A percentile compares a stretch with the other conserved stretches of the same genome.
These are phyloP conservation scores for Malassezia slooffiae DNA, from an alignment of 1,284 basidiomycete genomes.

Conservation along the genomic window DNA sequence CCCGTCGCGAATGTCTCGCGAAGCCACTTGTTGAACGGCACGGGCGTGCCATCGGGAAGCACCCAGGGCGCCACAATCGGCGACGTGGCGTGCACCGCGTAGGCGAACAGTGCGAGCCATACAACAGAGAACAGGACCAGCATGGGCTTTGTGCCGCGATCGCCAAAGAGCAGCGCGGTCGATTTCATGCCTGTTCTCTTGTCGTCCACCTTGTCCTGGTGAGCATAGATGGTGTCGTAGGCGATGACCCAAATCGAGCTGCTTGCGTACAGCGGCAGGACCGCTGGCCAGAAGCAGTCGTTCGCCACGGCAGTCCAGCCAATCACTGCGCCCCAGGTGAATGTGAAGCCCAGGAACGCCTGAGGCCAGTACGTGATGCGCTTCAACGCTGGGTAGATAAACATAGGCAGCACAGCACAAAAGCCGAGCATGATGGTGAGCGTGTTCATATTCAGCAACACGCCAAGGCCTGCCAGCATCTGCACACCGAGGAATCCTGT, in stretches of 20 bases:
- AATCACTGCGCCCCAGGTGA: constrained; percentile 93
- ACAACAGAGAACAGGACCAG: constrained; percentile 64
- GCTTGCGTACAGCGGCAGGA: constrained; percentile 77
- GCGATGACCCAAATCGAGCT: constrained; percentile 86
- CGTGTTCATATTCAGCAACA: constrained; percentile 83
- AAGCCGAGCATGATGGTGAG: constrained; percentile 91
- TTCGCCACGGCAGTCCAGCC: constrained; percentile 92
- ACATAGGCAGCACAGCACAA: constrained; percentile 73
- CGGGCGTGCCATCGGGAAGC: neutral
- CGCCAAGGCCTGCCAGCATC: constrained; percentile 70
- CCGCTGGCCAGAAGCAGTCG: constrained; percentile 59
- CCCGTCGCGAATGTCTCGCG: constrained; percentile 56
- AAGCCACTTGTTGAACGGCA: constrained; percentile 12
- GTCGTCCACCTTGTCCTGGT: constrained; percentile 88
- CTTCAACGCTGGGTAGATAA: constrained; percentile 94
- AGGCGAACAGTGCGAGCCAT: constrained; percentile 63
- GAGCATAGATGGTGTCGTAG: constrained; percentile 92
- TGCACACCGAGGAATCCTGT: constrained; percentile 73
- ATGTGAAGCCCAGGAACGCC: too few relatives aligned
- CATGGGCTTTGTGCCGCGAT: constrained; percentile 62
- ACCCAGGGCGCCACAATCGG: constrained; percentile 7
- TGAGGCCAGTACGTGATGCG: constrained; percentile 95
- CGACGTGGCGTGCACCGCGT: constrained; percentile 50
- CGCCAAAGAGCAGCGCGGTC: constrained; percentile 73
- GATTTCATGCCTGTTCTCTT: constrained; percentile 77